Conservation (phyloP, 805 yeast genomes). For the Ogataea thermomethanolica region DNA sequence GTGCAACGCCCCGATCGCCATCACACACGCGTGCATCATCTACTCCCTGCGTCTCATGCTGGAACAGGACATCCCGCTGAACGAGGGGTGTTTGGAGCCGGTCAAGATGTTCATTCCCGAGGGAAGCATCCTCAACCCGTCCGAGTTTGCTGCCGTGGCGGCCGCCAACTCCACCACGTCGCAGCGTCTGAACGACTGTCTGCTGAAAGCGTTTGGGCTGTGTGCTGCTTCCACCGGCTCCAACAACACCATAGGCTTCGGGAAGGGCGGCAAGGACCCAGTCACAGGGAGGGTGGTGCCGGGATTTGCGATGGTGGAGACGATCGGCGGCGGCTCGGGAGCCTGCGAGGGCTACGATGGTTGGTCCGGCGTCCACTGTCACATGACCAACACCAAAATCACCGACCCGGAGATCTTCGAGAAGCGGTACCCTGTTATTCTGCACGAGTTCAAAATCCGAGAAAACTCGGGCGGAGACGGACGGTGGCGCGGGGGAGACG, state of each 20-base stretch:
- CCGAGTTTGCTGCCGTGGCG: constrained; percentile 42
- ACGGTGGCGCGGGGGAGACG: constrained; percentile 47
- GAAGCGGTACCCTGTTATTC: constrained; percentile 47
- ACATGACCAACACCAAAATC: constrained; percentile 53
- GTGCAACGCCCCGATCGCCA: constrained; percentile 53
- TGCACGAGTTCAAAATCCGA: constrained; percentile 43
- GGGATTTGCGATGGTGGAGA: constrained; percentile 37
- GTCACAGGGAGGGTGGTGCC: constrained; percentile 10
- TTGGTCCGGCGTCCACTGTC: constrained; percentile 46
- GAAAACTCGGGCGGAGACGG: constrained; percentile 48
- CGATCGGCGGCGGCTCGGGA: constrained; percentile 55
- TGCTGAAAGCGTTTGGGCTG: constrained; percentile 73
- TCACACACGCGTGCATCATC: constrained; percentile 50
- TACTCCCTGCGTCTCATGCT: constrained; percentile 49
- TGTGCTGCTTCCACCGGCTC: constrained; percentile 91
- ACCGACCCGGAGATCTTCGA: constrained; percentile 54
- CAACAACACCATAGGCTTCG: constrained; percentile 84
- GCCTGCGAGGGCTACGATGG: constrained; percentile 40
- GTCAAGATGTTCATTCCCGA: constrained; percentile 29
- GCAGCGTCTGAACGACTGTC: constrained; percentile 80
- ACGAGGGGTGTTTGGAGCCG: constrained; percentile 46
- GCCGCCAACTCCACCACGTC: constrained; percentile 68
- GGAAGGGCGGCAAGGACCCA: constrained; percentile 46
- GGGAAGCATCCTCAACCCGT: constrained; percentile 34
- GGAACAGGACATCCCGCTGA: constrained; percentile 48